Base-by-base conservation (phyloP, 495 filamentous ascomycete genomes). In the Aspergillus cavernicola region DNA sequence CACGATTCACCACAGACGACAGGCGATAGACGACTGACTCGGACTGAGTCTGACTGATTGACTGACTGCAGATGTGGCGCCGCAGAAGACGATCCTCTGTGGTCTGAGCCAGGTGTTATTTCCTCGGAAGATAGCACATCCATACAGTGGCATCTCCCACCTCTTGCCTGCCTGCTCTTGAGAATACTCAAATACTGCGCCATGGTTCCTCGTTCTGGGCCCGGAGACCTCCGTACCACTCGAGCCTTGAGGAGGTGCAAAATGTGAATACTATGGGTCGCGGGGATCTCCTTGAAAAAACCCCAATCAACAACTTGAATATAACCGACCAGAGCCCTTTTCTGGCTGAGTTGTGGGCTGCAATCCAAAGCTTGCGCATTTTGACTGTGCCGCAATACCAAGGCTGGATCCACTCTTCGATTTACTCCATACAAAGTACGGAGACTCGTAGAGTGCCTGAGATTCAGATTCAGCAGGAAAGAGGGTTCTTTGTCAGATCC, bases 361-460 rank as follows among this genome's bases (percentile, higher is more conserved):
- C 26, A 47, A 45, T 26, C 32, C 33, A 38, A 54, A 51, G 50
- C 56, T 59, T 62, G 60, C 56, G 60, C 60, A 54, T 40, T 18
- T 57, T 62, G 52, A 59, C 60, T 62, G 53, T 52, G 60, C 53
- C 60, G 60, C 53, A 51, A 56, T 31, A 39, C 20, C 16, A 50
- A 23, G 46, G 42, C 23, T n/a, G n/a, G n/a, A n/a, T 33, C 44
- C 44, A 47, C 44, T 22, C 36, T 22, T 46, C 32, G 53, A 44
- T 39, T 44, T 55, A 29, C 19, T 29, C 44, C 26, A 35, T n/a
- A 49, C 32, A 54, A 54, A 40, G 15, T 44, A 43, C 26, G 33
- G 33, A 44, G 46, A 45, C n/a, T n/a, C 9, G 46, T 37, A 43
- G 28, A 24, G 15, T 29, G 16, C 20, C 36, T n/a, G 16, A 23